A percentile compares a stretch with the other conserved stretches of the same genome.
Conservation (phyloP, 2,329 filamentous ascomycete species). For the Hypoxylon sp. region DNA sequence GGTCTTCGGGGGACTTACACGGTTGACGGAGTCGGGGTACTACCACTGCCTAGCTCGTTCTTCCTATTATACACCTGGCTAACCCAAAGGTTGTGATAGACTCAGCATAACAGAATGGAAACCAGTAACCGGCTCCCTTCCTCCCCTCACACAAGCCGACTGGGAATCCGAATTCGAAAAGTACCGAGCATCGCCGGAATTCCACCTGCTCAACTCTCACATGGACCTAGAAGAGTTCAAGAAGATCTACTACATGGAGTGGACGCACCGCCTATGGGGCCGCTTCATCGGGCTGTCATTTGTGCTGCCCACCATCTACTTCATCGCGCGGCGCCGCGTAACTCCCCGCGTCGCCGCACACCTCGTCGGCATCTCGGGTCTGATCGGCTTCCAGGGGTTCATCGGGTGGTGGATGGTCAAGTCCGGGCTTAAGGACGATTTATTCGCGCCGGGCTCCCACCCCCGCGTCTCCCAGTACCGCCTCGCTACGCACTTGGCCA, state of each 20-base stretch:
- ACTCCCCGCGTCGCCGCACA: slow-evolving; percentile 82
- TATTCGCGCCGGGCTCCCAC: slow-evolving; percentile 91
- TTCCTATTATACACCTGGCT: not conserved
- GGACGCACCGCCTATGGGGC: slow-evolving; percentile 95
- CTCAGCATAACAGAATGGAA: slow-evolving; percentile 99
- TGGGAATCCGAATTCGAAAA: slow-evolving; percentile 96
- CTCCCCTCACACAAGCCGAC: slow-evolving; percentile 81
- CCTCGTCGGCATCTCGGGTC: slow-evolving; percentile 83
- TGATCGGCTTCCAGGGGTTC: slow-evolving; percentile 95
- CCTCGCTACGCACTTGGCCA: slow-evolving; percentile 87
- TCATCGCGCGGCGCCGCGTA: slow-evolving; percentile 84
- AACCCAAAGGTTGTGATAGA: slow-evolving; percentile 61
- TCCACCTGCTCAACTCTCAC: slow-evolving; percentile 88
- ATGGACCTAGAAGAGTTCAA: slow-evolving; percentile 97
- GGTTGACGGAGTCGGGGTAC: slow-evolving; percentile 96
- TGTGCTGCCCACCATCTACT: slow-evolving; percentile 88
- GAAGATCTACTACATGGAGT: slow-evolving; percentile 99
- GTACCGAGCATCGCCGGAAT: slow-evolving; percentile 94
- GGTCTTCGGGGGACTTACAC: slow-evolving; percentile 91
- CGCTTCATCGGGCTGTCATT: slow-evolving; percentile 92
- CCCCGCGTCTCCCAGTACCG: slow-evolving; percentile 96
- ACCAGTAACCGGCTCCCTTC: slow-evolving; percentile 92
- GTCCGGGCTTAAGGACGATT: slow-evolving; percentile 93
- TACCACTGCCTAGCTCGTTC: not conserved
- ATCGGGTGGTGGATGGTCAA: slow-evolving; percentile 99